Conservation (phyloP, 148 eudicot species). For the Nyssa sinensis region DNA sequence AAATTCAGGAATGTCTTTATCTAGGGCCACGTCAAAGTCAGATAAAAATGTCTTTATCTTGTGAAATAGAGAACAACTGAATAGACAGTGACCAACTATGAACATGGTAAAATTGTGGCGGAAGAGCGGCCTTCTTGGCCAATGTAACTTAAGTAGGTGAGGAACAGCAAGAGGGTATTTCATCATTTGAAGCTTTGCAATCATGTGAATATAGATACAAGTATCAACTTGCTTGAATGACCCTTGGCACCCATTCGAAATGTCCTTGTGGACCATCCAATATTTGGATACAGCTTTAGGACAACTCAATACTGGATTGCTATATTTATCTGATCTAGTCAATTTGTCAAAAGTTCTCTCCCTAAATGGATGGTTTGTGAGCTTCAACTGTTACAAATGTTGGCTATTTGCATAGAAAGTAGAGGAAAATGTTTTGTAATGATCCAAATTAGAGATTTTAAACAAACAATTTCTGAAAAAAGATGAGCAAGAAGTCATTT, state of each 20-base stretch:
- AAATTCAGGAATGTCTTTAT: background rate
- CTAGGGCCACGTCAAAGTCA: background rate
- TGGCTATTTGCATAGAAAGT: background rate
- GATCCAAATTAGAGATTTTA: background rate
- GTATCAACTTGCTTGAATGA: background rate
- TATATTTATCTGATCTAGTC: background rate
- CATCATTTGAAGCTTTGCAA: background rate
- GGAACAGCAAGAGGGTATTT: background rate
- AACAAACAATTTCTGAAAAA: background rate
- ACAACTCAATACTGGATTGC: background rate
- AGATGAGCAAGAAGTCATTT: constrained; percentile 18
- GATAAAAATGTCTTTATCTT: constrained; percentile 1
- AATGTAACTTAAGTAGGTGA: background rate
- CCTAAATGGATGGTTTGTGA: background rate
- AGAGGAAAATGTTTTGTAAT: background rate
- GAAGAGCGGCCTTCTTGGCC: background rate
- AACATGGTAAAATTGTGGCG: background rate
- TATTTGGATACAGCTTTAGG: background rate
- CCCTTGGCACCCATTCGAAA: background rate
- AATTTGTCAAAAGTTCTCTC: background rate
- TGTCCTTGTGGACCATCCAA: background rate
- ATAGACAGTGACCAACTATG: background rate
- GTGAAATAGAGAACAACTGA: background rate
- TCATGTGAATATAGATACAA: background rate
- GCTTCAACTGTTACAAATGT: background rate